phyloP scores from a whole-genome alignment of 1,284 basidiomycete species.

The Tylopilus sp. region DNA sequence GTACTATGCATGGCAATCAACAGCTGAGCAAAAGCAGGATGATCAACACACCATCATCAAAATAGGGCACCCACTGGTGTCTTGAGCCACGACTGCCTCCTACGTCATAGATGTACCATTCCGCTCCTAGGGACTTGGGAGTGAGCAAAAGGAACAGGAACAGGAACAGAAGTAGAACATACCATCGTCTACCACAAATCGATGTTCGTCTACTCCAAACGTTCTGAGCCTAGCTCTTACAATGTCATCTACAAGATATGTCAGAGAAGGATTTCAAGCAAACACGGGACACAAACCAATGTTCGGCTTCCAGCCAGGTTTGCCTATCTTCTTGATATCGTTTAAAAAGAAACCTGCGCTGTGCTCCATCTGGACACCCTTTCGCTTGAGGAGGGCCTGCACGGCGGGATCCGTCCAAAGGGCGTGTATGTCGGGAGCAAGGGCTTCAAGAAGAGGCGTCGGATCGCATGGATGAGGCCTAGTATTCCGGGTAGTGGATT shows the following conservation, averaged over 20 bases:
- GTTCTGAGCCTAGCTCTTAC: conserved; percentile 75
- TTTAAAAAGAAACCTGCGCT: conserved; percentile 77
- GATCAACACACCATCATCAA: conserved; percentile 62
- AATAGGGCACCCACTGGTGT: conserved; percentile 73
- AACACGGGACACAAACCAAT: conserved; percentile 52
- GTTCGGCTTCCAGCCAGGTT: conserved; percentile 63
- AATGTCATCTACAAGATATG: conserved; percentile 59
- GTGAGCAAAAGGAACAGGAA: conserved; percentile 19
- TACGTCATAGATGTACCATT: conserved; percentile 78
- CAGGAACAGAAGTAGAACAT: conserved; percentile 3
- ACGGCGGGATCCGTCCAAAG: conserved; percentile 71
- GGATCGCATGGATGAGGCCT: conserved; percentile 50
- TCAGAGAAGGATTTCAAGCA: neutral
- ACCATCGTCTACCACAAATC: conserved; percentile 67
- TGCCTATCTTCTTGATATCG: conserved; percentile 69
- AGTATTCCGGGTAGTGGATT: conserved; percentile 4
- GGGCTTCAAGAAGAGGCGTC: conserved; percentile 63
- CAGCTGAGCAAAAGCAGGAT: neutral
- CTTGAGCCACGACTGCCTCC: conserved; percentile 70
- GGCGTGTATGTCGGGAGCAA: conserved; percentile 68
- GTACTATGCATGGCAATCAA: conserved; percentile 42
- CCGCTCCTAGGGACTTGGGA: conserved; percentile 51
- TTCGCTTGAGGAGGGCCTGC: conserved; percentile 59
- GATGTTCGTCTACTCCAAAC: conserved; percentile 75
- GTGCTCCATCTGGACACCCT: conserved; percentile 63